Percentiles rank a stretch among this genome's conserved stretches.
Evolutionary conservation across 495 filamentous ascomycete genomes (phyloP).

Genomic region (Pyronema domesticum): DNA sequence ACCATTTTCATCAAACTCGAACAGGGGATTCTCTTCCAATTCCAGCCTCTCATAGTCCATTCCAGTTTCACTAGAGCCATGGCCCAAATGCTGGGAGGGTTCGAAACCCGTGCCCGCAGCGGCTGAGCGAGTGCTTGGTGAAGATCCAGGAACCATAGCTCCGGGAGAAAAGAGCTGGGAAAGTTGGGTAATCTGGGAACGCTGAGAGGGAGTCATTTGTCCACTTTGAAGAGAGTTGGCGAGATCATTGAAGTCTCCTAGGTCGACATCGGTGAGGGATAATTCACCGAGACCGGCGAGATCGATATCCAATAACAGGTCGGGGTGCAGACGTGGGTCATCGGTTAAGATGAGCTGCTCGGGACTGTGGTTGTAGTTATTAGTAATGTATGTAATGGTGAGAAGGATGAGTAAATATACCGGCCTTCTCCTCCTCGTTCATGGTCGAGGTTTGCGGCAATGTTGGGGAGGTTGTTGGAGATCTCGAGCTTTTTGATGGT

Average conservation of each 20-base stretch:
- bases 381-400: neutral
- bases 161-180: neutral
- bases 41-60: slow-evolving; percentile 7
- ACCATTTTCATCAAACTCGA: slow-evolving; percentile 47
- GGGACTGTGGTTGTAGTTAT: slow-evolving; percentile 35
- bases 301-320: slow-evolving; percentile 27
- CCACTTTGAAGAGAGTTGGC: neutral
- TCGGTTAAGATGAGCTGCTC: slow-evolving; percentile 64
- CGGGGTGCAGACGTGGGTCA: slow-evolving; percentile 72
- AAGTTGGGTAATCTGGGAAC: neutral
- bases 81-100: neutral
- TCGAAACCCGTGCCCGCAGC: neutral
- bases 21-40: slow-evolving; percentile 29
- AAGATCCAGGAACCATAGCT: neutral
- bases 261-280: neutral
- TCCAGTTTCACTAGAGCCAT: neutral
- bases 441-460: slow-evolving; percentile 42
- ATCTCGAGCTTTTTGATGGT: slow-evolving; percentile 42
- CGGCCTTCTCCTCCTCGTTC: slow-evolving; percentile 50
- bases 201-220: neutral
- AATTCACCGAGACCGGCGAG: neutral
- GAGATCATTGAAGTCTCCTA: neutral
- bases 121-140: neutral
- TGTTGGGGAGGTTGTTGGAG: slow-evolving; percentile 15
- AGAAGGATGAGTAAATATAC: slow-evolving; percentile 30